Percentiles rank a stretch among this genome's conserved stretches.
Evolutionary conservation across 768 basidiomycete genomes (phyloP).

Genomic region (Gloeophyllum trabeum): DNA sequence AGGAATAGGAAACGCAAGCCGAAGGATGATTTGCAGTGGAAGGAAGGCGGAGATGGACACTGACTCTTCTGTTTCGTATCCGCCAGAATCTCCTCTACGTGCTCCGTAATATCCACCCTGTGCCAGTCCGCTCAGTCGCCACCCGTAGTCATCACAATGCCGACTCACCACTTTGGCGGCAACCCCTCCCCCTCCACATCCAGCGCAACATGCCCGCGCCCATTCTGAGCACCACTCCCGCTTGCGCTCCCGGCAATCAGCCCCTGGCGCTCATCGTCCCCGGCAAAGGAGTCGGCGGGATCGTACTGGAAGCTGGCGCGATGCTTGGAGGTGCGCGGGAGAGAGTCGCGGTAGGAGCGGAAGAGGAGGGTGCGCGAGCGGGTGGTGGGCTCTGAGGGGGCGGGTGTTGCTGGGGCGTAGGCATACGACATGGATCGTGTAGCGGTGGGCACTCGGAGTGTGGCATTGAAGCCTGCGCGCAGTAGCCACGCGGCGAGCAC

Average conservation of each 20-base stretch:
- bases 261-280: slow-evolving; percentile 53
- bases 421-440: slow-evolving; percentile 5
- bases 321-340: slow-evolving; percentile 32
- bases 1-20: slow-evolving; percentile 1
- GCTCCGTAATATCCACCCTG: slow-evolving; percentile 90
- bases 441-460: slow-evolving; percentile 4
- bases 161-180: slow-evolving; percentile 77
- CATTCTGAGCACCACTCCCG: too few species aligned
- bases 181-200: slow-evolving; percentile 33
- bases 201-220: slow-evolving; percentile 38
- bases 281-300: slow-evolving; percentile 29
- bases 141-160: not conserved
- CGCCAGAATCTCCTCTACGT: slow-evolving; percentile 71
- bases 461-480: not conserved
- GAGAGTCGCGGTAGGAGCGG: slow-evolving; percentile 85
- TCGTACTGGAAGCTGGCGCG: slow-evolving; percentile 27
- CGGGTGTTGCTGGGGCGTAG: slow-evolving; percentile 20
- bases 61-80: slow-evolving; percentile 70
- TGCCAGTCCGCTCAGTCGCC: slow-evolving; percentile 5
- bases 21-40: slow-evolving; percentile 8
- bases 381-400: slow-evolving; percentile 37
- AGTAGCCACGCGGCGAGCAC: slow-evolving; percentile 1
- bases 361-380: slow-evolving; percentile 89
- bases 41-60: too few species aligned
- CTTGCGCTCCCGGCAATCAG: too few species aligned